Base-by-base conservation (phyloP, 1,139 yeast genomes). In the Pichia sp. region DNA sequence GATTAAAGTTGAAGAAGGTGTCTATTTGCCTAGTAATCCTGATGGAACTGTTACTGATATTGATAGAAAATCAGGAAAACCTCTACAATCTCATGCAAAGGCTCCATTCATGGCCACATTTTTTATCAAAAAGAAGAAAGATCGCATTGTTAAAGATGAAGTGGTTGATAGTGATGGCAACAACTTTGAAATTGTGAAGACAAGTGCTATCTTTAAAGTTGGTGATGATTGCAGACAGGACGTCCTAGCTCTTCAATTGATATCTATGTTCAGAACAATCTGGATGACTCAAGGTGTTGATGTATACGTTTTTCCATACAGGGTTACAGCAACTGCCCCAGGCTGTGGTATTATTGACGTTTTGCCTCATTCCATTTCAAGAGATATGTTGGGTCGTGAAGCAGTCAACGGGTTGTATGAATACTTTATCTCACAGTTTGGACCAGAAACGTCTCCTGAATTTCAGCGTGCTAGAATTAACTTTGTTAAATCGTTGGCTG, bases 151-250 rank as follows among this genome's bases (percentile, higher is more conserved):
- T 8, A 32, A 15, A 72, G 44, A n/a, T 15, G 36, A 29, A n/a
- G 43, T 13, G 4, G 47, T 23, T 11, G 49, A 51, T 1, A 8
- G 26, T 30, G 32, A 36, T 11, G 36, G n/a, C 5, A 23, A 36
- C 19, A 83, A 53, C 10, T 54, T 51, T 29, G 62, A 59, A 45
- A 58, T 62, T 44, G 61, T 60, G 7, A 67, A 65, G 8, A 95
- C 92, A 67, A 84, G 96, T 66, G 99, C 99, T 23, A 95, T 95
- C 70, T 95, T 95, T 79, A 95, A 95, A 71, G 99, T 95, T 56
- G 99, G 99, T 58, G 99, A 95, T 72, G 99, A 95, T 72, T 92
- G 98, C 76, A 82, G 99, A 64, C 99, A 95, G 71, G 99, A 95
- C 73, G 93, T 95, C 52, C 78, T 95, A 62, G 98, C 97, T 0